Percentiles rank a stretch among this genome's conserved stretches.
These are phyloP conservation scores for Anethum foeniculum DNA, from an alignment of 140 eudicot genomes.

Conservation along the genomic window DNA sequence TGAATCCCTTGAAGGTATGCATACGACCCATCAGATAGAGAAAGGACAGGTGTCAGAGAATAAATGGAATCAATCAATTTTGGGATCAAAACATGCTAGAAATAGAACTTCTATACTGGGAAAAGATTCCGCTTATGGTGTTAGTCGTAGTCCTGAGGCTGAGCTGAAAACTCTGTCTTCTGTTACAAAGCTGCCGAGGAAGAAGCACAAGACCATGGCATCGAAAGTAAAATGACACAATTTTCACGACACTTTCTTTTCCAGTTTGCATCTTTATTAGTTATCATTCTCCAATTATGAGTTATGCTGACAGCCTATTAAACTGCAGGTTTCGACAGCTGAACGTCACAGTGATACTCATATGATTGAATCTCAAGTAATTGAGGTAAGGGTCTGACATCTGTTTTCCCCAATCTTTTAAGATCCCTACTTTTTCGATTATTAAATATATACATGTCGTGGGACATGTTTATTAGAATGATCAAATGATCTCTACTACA, in stretches of 20 bases:
- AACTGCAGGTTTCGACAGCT: constrained; percentile 38
- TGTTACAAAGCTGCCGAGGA: constrained; percentile 41
- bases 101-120: constrained; percentile 35
- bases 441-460: neutral
- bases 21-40: constrained; percentile 33
- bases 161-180: constrained; percentile 36
- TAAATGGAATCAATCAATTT: constrained; percentile 36
- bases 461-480: neutral
- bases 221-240: constrained; percentile 39
- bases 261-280: neutral
- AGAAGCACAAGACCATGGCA: constrained; percentile 42
- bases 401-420: neutral
- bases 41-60: constrained; percentile 35
- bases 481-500: neutral
- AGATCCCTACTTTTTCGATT: neutral
- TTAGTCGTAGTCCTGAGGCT: constrained; percentile 33
- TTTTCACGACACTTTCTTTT: neutral
- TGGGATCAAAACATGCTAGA: constrained; percentile 35
- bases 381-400: constrained; percentile 39
- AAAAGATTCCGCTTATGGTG: constrained; percentile 32
- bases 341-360: constrained; percentile 36
- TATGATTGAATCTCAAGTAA: constrained; percentile 34
- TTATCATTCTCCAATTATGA: neutral
- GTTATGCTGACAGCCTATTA: constrained; percentile 13
- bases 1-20: constrained; percentile 32